Conservation (phyloP, 352 stramenopile genomes). For the Phytopythium oedochilum region DNA sequence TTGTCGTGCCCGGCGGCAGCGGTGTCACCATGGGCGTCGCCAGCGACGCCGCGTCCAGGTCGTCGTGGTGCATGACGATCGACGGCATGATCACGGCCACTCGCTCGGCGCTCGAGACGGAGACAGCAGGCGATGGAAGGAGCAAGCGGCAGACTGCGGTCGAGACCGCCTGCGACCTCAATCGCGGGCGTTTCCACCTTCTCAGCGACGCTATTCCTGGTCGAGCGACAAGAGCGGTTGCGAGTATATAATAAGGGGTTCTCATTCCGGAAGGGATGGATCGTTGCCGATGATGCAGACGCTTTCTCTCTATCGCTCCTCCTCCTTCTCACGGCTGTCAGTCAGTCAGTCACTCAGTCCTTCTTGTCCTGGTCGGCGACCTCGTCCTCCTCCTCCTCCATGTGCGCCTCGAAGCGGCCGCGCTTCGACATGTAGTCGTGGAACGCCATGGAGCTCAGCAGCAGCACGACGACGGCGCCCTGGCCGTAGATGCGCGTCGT, state of each 20-base stretch:
- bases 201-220: too few relatives aligned
- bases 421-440: conserved; percentile 62
- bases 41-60: conserved; percentile 1
- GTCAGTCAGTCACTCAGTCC: background rate
- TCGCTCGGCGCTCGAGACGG: background rate
- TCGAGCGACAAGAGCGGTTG: too few relatives aligned
- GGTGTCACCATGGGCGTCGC: conserved; percentile 4
- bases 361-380: background rate
- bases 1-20: background rate
- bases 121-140: background rate
- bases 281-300: background rate
- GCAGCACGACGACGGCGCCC: conserved; percentile 39
- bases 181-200: background rate
- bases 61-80: conserved; percentile 19
- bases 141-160: background rate
- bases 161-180: too few relatives aligned
- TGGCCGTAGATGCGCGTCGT: conserved; percentile 72
- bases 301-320: background rate
- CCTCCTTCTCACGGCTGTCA: background rate
- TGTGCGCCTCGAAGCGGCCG: conserved; percentile 34
- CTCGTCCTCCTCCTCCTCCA: conserved; percentile 9
- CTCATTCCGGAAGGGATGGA: too few relatives aligned
- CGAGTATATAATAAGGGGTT: too few relatives aligned
- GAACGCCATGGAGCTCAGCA: conserved; percentile 67
- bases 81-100: background rate